Base-by-base conservation (phyloP, 805 yeast genomes). In the Suhomyces sp. region DNA sequence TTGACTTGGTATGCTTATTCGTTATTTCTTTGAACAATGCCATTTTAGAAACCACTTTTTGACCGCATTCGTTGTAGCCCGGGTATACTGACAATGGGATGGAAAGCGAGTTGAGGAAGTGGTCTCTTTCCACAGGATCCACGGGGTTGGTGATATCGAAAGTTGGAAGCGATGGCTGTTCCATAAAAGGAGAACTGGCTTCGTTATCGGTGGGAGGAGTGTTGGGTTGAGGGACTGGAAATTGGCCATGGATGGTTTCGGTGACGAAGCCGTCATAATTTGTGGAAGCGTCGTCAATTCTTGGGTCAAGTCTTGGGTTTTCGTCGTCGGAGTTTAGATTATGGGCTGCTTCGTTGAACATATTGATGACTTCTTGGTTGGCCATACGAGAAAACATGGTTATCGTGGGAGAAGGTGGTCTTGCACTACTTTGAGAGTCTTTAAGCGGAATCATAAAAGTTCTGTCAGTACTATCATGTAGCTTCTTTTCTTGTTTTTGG, bases 321-420 rank as follows among this genome's bases (percentile, higher is more conserved):
- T 67, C 74, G 40, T 66, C 70, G 38, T 70, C 73, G 27, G 69
- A 64, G 23, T 60, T 60, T n/a, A 65, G 51, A 26, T 65, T 52
- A 9, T 61, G 57, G 3, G 76, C 68, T 0, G 82, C 82, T 47
- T 79, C 82, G 61, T 86, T 88, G 65, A 90, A 88, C 90, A 90
- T 88, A 13, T 82, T 79, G 56, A 80, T 73, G 0, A 90, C 85
- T 59, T 90, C 97, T 51, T 83, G 81, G 52, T 84, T 80, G 2
- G 96, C 93, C 60, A 84, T 83, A 48, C 84, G 83, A 0, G 96
- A 87, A 63, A 80, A 86, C 62, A 86, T 71, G 0, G 97, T 91
- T 57, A 87, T 79, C 0, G 97, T 90, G 0, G 96, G 96, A 0
- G 96, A 87, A 12, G 76, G 72, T 3, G 83, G 79, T 29, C 66